Evolutionary conservation across 305 asterid species (phyloP).

Genomic region (Solanum chacoense): DNA sequence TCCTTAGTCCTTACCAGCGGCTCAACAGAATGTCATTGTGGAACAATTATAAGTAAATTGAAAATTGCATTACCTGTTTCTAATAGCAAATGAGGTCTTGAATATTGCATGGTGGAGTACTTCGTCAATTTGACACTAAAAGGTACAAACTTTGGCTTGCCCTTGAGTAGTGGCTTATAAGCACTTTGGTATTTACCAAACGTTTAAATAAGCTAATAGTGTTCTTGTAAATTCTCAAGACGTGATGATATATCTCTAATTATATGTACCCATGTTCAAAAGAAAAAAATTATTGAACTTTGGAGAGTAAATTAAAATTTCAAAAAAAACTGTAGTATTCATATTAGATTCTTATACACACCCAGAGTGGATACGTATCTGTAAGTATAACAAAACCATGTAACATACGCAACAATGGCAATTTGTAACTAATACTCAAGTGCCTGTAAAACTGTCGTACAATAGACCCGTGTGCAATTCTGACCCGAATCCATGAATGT

Average conservation of each 20-base stretch:
- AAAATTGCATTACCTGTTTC: not conserved
- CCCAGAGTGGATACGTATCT: not conserved
- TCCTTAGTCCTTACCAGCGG: not conserved
- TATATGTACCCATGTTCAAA: not conserved
- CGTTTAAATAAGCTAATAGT: not conserved
- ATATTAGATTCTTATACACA: not conserved
- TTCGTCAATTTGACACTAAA: slow-evolving; percentile 74
- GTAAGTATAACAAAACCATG: not conserved
- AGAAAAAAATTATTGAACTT: not conserved
- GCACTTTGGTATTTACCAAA: not conserved
- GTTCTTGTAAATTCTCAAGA: not conserved
- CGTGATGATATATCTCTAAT: not conserved
- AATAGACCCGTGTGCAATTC: not conserved
- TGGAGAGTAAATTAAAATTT: not conserved
- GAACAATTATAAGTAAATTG: not conserved
- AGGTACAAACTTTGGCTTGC: slow-evolving; percentile 88
- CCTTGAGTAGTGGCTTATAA: slow-evolving; percentile 35
- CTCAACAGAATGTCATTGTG: not conserved
- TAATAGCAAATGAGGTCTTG: not conserved
- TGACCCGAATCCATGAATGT: not conserved
- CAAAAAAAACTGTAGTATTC: not conserved
- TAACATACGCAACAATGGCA: not conserved
- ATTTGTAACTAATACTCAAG: not conserved
- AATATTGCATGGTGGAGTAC: slow-evolving; percentile 17
- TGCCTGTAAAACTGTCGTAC: not conserved